A percentile compares a stretch with the other conserved stretches of the same genome.
phyloP scores from a whole-genome alignment of 306 rosid genomes.

The Pyrus bretschneideri region DNA sequence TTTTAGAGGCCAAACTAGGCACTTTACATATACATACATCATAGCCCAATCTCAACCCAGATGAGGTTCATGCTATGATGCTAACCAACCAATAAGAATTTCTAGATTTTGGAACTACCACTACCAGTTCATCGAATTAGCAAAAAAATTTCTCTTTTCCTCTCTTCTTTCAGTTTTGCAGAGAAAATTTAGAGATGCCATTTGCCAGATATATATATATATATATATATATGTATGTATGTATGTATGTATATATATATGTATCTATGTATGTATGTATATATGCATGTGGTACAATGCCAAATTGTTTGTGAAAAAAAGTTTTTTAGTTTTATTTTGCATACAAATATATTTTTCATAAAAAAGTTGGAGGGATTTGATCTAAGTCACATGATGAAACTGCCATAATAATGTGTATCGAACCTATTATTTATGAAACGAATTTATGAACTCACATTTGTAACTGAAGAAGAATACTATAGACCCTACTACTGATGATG shows the following conservation, averaged over 20 bases:
- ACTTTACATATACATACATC: not conserved
- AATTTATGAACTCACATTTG: not conserved
- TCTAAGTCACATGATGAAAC: not conserved
- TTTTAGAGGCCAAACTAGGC: conserved; percentile 2
- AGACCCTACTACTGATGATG: too few relatives aligned
- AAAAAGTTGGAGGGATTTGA: too few relatives aligned
- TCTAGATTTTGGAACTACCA: conserved; percentile 8
- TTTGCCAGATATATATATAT: not conserved
- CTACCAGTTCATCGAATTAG: not conserved
- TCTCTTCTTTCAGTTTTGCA: not conserved
- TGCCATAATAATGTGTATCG: not conserved
- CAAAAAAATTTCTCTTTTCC: not conserved
- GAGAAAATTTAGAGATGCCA: not conserved
- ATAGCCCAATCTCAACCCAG: not conserved
- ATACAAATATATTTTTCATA: not conserved
- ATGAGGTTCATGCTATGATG: not conserved
- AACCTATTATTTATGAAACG: not conserved
- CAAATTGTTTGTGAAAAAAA: not conserved
- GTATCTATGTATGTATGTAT: not conserved
- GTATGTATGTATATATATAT: not conserved
- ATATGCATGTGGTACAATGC: not conserved
- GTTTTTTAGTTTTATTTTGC: not conserved
- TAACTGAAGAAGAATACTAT: too few relatives aligned
- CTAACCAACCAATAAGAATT: not conserved
- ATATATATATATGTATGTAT: not conserved